Evolutionary conservation across 345 rosid species (phyloP), one percentile per base, ranked within the genome.

Genomic region (Balakata baccata): DNA sequence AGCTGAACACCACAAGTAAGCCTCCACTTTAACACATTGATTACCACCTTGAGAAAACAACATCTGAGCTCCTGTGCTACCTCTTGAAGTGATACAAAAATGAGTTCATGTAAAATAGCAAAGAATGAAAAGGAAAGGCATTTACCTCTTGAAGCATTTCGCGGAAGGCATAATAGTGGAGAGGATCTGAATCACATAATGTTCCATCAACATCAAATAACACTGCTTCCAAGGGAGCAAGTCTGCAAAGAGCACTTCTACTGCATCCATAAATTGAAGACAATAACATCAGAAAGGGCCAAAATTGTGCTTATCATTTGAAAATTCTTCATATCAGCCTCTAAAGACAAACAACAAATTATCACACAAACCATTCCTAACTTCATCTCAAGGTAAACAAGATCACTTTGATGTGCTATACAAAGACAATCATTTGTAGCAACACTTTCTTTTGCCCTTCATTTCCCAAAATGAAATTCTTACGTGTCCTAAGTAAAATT

Each of bases 121-220:
- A 64, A 3, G 18, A 43, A 23, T 1, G 50, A 65, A 37, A 52
- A 49, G 25, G 29, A 64, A 43, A 3, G 54, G 67, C 64, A 17
- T 45, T 45, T 71, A 96, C 99, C 98, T 93, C 91, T 82, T 77
- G 91, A 76, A 96, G 98, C 81, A 89, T 79, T 69, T 83, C 79
- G 3, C 80, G 82, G 64, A 90, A 96, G 75, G 95, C 90, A 23
- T 82, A 25, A 70, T 76, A 78, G 77, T 96, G 99, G 81, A 93
- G 78, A 25, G 99, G 98, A 84, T 93, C 97, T 29, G 99, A 86
- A 80, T 96, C 99, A 75, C 98, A 93, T 4, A 96, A 87, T n/a
- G 97, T 96, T 81, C 99, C 99, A 81, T 96, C 99, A 39, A 96
- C 90, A 62, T 96, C 99, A 66, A 96, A 96, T 56, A 96, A 72